phyloP scores from a whole-genome alignment of 2,329 filamentous ascomycete genomes.

The Apiospora malaysiana region DNA sequence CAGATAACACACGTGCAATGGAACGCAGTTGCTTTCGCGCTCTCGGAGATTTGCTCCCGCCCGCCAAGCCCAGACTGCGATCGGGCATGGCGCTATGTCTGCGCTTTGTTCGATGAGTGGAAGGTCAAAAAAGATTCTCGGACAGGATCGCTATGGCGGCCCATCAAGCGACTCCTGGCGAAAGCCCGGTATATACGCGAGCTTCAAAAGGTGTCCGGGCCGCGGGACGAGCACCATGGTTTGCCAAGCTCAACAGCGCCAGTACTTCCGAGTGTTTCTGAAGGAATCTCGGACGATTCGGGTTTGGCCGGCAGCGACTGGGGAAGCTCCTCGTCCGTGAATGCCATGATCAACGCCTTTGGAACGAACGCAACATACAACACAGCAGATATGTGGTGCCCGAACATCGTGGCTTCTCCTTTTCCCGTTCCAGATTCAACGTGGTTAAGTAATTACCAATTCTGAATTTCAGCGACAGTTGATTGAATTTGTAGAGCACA shows the following conservation, averaged over 20 bases:
- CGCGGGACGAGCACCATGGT: no score
- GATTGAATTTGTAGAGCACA: no score
- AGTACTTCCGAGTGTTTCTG: background rate
- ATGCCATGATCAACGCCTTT: constrained; percentile 7
- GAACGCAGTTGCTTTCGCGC: constrained; percentile 25
- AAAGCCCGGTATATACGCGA: constrained; percentile 27
- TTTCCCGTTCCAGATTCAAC: background rate
- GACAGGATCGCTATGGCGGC: constrained; percentile 22
- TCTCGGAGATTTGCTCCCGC: constrained; percentile 26
- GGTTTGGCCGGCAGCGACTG: background rate
- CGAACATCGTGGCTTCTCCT: background rate
- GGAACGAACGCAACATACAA: background rate
- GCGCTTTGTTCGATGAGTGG: constrained; percentile 25
- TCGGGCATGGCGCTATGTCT: constrained; percentile 26
- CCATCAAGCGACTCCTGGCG: constrained; percentile 27
- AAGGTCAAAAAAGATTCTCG: constrained; percentile 31
- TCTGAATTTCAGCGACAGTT: background rate
- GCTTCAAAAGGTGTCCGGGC: no score
- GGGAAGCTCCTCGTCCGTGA: background rate
- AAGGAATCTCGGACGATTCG: background rate
- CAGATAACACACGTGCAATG: constrained; percentile 22
- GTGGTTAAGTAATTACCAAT: constrained; percentile 1
- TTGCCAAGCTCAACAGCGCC: no score
- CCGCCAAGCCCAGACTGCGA: constrained; percentile 24
- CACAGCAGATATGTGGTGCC: background rate